A percentile compares a stretch with the other conserved stretches of the same genome.
These are phyloP conservation scores for Cucurbita maxima DNA, from an alignment of 306 rosid species.

Conservation along the genomic window DNA sequence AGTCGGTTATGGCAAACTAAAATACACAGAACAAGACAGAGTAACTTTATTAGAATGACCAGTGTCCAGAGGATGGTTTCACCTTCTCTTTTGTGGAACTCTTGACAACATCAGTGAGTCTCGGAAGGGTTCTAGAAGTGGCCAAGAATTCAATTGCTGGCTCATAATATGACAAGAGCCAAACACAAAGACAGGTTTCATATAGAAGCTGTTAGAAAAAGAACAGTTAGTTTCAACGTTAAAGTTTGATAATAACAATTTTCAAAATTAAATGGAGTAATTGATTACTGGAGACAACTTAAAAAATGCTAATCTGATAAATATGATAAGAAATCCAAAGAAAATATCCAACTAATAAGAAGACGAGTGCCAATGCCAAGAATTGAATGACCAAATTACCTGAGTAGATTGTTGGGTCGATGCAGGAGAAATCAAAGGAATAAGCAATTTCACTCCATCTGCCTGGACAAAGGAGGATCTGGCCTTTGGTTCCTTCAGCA, in stretches of 20 bases:
- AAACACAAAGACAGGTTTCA: conserved; percentile 85
- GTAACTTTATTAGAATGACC: background rate
- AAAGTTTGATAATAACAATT: background rate
- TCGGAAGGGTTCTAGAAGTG: conserved; percentile 81
- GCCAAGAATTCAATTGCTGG: conserved; percentile 92
- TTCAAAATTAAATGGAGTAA: background rate
- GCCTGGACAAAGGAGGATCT: conserved; percentile 78
- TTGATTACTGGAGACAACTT: background rate
- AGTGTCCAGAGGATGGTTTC: conserved; percentile 9
- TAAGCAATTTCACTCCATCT: conserved; percentile 84
- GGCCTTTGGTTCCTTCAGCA: conserved; percentile 83
- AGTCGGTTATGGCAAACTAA: background rate
- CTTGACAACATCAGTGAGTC: conserved; percentile 74
- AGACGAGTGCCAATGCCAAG: background rate
- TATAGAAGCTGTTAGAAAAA: conserved; percentile 71
- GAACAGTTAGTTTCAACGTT: background rate
- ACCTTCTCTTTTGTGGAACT: conserved; percentile 99
- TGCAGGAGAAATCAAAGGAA: conserved; percentile 87
- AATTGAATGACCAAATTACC: conserved; percentile 27
- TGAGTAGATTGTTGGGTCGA: conserved; percentile 94
- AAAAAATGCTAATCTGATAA: background rate
- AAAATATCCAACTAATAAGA: background rate
- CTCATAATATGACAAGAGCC: conserved; percentile 92
- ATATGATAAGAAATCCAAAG: background rate
- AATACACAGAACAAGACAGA: background rate